A percentile compares a stretch with the other conserved stretches of the same genome.
Conservation (phyloP, 768 basidiomycete genomes). For the Phanerodontia chrysosporium region DNA sequence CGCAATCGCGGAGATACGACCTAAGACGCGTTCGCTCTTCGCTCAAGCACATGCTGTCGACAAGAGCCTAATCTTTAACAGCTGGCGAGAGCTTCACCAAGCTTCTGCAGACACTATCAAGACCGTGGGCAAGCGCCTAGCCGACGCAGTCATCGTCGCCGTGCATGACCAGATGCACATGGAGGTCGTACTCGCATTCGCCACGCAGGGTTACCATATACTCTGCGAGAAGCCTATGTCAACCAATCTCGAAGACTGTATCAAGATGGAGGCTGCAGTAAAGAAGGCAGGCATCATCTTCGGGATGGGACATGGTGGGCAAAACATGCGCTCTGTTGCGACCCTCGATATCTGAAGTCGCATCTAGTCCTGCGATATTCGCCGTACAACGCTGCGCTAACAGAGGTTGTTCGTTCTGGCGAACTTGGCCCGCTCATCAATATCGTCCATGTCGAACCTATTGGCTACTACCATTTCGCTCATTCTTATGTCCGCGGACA, state of each 20-base stretch:
- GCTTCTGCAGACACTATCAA: constrained; percentile 65
- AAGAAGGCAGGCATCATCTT: constrained; percentile 70
- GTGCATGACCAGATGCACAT: constrained; percentile 80
- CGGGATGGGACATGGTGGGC: constrained; percentile 81
- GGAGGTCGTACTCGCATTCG: constrained; percentile 71
- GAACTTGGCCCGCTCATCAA: constrained; percentile 76
- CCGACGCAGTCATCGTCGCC: constrained; percentile 77
- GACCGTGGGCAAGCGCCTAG: constrained; percentile 64
- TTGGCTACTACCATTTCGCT: constrained; percentile 85
- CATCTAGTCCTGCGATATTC: constrained; percentile 78
- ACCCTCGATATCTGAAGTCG: background rate
- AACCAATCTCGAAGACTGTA: constrained; percentile 64
- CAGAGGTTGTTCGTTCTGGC: constrained; percentile 66
- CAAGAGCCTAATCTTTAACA: constrained; percentile 60
- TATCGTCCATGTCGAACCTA: constrained; percentile 79
- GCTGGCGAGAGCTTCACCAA: constrained; percentile 66
- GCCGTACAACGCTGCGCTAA: constrained; percentile 71
- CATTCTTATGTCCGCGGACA: constrained; percentile 86
- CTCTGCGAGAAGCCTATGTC: constrained; percentile 95
- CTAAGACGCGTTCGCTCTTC: constrained; percentile 56
- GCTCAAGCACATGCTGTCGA: constrained; percentile 57
- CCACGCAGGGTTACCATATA: constrained; percentile 80
- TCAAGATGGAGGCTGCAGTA: constrained; percentile 70
- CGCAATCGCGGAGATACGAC: constrained; percentile 81
- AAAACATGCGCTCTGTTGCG: background rate